These are phyloP conservation scores for Grosmannia clavigera DNA, from an alignment of 2,329 filamentous ascomycete genomes.

Conservation along the genomic window DNA sequence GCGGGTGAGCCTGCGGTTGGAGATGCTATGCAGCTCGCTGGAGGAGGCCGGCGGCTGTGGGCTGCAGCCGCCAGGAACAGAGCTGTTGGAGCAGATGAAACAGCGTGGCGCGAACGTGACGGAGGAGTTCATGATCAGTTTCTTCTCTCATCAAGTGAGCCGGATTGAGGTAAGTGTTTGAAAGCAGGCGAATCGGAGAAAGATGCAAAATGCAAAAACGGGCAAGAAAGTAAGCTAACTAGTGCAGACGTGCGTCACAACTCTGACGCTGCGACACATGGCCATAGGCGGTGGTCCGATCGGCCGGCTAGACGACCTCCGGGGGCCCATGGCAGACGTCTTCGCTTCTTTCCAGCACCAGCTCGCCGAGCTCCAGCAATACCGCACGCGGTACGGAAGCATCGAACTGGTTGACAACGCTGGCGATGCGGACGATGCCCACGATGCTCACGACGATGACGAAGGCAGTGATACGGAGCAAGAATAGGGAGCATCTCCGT, in stretches of 20 bases:
- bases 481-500: constrained; percentile 10
- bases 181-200: constrained; percentile 21
- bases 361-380: constrained; percentile 49
- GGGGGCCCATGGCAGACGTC: constrained; percentile 65
- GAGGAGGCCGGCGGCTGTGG: constrained; percentile 53
- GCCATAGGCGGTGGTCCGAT: constrained; percentile 54
- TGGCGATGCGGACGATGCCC: neutral
- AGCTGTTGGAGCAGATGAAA: constrained; percentile 59
- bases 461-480: constrained; percentile 24
- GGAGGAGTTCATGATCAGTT: constrained; percentile 75
- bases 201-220: neutral
- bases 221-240: too few relatives aligned
- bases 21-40: constrained; percentile 86
- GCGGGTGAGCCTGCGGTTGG: constrained; percentile 76
- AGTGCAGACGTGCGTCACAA: constrained; percentile 63
- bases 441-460: constrained; percentile 1
- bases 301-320: constrained; percentile 55
- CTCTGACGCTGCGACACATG: constrained; percentile 67
- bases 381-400: constrained; percentile 41
- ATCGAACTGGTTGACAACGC: constrained; percentile 18
- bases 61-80: constrained; percentile 70
- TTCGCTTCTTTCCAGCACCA: constrained; percentile 49
- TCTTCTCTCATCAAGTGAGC: constrained; percentile 90
- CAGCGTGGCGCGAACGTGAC: constrained; percentile 69
- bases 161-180: constrained; percentile 65